A percentile compares a stretch with the other conserved stretches of the same genome.
Evolutionary conservation across 2,329 filamentous ascomycete species (phyloP).

Genomic region (Macrophomina phaseolina): DNA sequence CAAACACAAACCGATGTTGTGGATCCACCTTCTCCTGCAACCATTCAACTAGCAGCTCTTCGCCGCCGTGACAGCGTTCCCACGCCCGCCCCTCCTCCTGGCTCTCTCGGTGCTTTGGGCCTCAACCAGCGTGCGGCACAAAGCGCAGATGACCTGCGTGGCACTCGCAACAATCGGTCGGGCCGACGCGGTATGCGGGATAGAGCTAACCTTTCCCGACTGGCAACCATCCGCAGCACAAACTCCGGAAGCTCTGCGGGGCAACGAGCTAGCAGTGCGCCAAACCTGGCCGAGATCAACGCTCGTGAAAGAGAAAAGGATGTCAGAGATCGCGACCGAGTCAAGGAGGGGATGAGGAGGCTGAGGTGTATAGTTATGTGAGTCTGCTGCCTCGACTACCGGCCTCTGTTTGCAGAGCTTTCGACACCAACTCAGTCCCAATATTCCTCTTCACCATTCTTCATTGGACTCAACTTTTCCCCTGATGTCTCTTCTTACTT

Average conservation of each 20-base stretch:
- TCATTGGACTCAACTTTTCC: not conserved
- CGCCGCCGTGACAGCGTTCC: slow-evolving; percentile 19
- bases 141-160: slow-evolving; percentile 19
- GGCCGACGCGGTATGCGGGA: not conserved
- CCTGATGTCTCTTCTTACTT: not conserved
- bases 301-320: slow-evolving; percentile 10
- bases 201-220: not conserved
- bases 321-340: not conserved
- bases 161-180: not conserved
- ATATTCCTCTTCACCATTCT: not conserved
- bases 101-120: not conserved
- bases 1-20: not conserved
- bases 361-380: slow-evolving; percentile 22
- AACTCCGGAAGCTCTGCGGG: not conserved
- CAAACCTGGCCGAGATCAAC: slow-evolving; percentile 1
- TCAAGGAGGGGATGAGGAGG: slow-evolving; percentile 12
- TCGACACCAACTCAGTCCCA: not conserved
- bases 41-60: not conserved
- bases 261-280: not conserved
- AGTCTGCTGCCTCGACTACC: not conserved
- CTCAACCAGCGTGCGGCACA: slow-evolving; percentile 19
- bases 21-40: not conserved
- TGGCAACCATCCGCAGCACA: slow-evolving; percentile 21
- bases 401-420: not conserved
- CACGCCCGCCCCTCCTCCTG: not conserved